phyloP scores from a whole-genome alignment of 2,329 filamentous ascomycete genomes.

The Phyllosticta capitalensis region DNA sequence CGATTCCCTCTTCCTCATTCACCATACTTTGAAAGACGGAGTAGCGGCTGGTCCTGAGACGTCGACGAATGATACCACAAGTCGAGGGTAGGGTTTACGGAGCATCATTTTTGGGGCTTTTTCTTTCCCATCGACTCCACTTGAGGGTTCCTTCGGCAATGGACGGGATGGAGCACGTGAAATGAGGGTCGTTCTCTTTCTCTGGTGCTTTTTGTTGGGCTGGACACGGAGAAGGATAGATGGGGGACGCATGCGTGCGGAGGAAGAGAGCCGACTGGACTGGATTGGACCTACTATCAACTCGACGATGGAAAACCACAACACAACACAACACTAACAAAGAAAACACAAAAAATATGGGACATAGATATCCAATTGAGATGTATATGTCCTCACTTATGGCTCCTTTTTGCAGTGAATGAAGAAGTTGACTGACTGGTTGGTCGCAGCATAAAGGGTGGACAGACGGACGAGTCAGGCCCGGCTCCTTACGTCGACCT shows the following conservation, averaged over 20 bases:
- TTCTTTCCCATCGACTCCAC: neutral
- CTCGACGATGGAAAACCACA: neutral
- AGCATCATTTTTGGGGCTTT: neutral
- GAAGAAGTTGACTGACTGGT: no score
- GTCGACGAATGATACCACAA: neutral
- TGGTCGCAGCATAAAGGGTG: no score
- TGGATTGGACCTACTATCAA: neutral
- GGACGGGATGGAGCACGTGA: neutral
- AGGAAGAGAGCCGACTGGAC: neutral
- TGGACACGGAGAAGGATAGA: neutral
- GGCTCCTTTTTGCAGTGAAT: neutral
- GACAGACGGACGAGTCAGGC: no score
- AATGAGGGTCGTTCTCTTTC: neutral
- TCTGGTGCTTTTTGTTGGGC: neutral
- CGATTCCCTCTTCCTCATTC: neutral
- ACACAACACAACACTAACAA: neutral
- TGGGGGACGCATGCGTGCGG: neutral
- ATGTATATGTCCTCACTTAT: neutral
- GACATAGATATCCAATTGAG: constrained; percentile 10
- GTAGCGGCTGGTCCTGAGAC: neutral
- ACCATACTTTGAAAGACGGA: neutral
- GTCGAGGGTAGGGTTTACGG: neutral
- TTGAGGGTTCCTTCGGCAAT: neutral
- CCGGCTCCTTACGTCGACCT: no score
- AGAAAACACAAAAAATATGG: constrained; percentile 6